phyloP scores from a whole-genome alignment of 225 moss, liverwort and hornwort genomes.

The Lunularia cruciata region DNA sequence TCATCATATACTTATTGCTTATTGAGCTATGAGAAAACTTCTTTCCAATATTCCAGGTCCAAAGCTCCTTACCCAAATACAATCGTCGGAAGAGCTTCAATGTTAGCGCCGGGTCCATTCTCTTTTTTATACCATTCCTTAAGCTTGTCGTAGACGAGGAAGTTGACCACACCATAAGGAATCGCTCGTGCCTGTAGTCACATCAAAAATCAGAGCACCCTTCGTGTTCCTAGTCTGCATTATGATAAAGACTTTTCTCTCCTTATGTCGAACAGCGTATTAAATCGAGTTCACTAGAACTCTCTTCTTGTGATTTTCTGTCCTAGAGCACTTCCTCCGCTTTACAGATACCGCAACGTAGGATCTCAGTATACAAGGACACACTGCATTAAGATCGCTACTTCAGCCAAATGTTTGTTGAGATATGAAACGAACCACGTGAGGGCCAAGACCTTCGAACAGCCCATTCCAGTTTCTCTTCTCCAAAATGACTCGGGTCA shows the following conservation, averaged over 20 bases:
- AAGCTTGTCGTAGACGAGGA: conserved; percentile 27
- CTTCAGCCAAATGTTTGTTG: not conserved
- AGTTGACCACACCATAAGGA: conserved; percentile 31
- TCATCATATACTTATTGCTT: too few relatives aligned
- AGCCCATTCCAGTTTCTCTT: conserved; percentile 15
- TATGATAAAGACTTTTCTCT: too few relatives aligned
- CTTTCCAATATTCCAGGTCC: not conserved
- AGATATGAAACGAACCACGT: conserved; percentile 11
- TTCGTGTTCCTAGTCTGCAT: too few relatives aligned
- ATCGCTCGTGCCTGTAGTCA: conserved; percentile 16
- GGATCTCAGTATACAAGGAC: too few relatives aligned
- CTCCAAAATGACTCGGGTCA: conserved; percentile 13
- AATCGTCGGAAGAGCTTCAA: conserved; percentile 20
- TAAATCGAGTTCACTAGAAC: too few relatives aligned
- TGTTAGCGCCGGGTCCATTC: conserved; percentile 16
- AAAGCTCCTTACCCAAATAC: conserved; percentile 16
- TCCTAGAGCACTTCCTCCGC: too few relatives aligned
- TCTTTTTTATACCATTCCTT: conserved; percentile 24
- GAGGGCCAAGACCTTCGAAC: conserved; percentile 20
- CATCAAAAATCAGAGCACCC: too few relatives aligned
- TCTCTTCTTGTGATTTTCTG: too few relatives aligned
- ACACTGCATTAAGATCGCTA: too few relatives aligned
- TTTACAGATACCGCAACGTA: too few relatives aligned
- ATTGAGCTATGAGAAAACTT: too few relatives aligned
- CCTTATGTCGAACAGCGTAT: too few relatives aligned